Conservation (phyloP, 768 basidiomycete species). For the Lentinus brumalis region DNA sequence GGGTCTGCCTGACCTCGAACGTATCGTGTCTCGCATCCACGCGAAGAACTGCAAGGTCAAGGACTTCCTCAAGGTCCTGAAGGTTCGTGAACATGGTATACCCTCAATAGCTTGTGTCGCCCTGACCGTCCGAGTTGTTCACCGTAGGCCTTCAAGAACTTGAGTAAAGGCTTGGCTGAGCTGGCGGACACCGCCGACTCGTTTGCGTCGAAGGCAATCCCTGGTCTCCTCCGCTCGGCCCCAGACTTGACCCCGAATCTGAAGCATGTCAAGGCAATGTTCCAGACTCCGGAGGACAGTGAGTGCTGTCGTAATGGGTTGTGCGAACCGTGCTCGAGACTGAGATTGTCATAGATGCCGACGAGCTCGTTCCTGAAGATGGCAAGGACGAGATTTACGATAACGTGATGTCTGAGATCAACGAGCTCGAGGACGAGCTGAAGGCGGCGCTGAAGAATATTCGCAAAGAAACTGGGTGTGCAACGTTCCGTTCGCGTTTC, state of each 20-base stretch:
- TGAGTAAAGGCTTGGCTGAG: constrained; percentile 65
- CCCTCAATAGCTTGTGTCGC: not conserved
- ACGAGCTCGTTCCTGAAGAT: constrained; percentile 76
- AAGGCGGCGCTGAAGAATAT: constrained; percentile 68
- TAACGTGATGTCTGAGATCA: constrained; percentile 69
- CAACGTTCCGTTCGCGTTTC: constrained; percentile 16
- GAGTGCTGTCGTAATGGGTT: not conserved
- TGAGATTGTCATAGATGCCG: constrained; percentile 42
- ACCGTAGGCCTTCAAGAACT: constrained; percentile 68
- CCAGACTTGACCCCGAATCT: constrained; percentile 79
- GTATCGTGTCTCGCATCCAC: constrained; percentile 93
- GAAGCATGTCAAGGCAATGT: constrained; percentile 74
- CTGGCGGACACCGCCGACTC: constrained; percentile 66
- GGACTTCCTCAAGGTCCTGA: constrained; percentile 85
- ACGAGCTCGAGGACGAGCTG: constrained; percentile 67
- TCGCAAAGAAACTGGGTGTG: constrained; percentile 66
- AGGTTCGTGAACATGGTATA: constrained; percentile 41
- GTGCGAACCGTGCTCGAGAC: not conserved
- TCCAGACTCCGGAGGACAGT: constrained; percentile 67
- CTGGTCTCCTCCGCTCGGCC: constrained; percentile 73
- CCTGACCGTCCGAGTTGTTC: not conserved
- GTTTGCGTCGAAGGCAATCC: constrained; percentile 78
- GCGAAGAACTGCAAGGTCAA: constrained; percentile 86
- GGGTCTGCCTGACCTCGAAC: constrained; percentile 88
- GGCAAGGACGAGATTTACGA: constrained; percentile 91